Base-by-base conservation (phyloP, 306 rosid genomes). In the Quercus wislizeni region DNA sequence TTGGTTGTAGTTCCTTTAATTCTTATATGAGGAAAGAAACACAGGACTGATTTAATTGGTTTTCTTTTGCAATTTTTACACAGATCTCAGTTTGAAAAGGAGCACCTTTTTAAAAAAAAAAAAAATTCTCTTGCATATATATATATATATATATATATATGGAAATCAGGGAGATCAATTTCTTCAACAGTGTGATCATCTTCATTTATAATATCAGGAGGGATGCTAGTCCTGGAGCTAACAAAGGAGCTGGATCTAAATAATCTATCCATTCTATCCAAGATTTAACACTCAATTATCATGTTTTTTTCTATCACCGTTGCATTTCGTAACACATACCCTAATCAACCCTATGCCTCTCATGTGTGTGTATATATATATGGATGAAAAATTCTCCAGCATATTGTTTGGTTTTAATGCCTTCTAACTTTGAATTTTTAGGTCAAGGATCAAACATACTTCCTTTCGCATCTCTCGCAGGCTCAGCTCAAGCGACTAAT, bases 361-460 rank as follows among this genome's bases (percentile, higher is more conserved):
- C 23, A 23, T 23, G 23, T 23, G 23, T 23, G 23, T 23, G 23
- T 23, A 23, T 23, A 23, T 23, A 23, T 23, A 23, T 23, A 23
- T 23, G 23, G 23, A 23, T 23, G 23, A 23, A 31, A 28, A 27
- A 28, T 52, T 63, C 55, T 30, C 68, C 72, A 17, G 43, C 51
- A 1, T 74, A 77, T 54, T 82, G 20, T 76, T 54, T 41, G 64
- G 76, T 70, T 71, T 57, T 88, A 30, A 74, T 30, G 65, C 76
- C 27, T 41, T 15, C 30, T 21, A 62, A 55, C 81, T 82, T 70
- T 74, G 59, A 76, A 74, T 77, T 74, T 88, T 67, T 78, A 94
- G 99, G 94, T 94, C 69, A 92, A 94, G 81, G 99, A 94, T 89
- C 99, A 94, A 83, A 95, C 99, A 14, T 95, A 92, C 87, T 95